These are phyloP conservation scores for Thymus quinquecostatus DNA, from an alignment of 257 asterid genomes.

Conservation along the genomic window DNA sequence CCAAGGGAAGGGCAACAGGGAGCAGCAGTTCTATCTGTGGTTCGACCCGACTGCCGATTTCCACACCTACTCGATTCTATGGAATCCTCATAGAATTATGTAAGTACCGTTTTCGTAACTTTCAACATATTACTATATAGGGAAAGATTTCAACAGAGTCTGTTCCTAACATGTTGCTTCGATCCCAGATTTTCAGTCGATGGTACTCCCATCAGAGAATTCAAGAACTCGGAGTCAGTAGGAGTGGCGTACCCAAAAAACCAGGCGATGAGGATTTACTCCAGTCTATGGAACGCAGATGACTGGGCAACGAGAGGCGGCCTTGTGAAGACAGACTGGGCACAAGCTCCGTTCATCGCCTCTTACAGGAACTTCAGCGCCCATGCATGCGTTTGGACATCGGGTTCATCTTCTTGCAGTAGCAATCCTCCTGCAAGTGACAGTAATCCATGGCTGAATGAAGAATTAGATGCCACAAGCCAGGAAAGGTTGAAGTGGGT, in stretches of 20 bases:
- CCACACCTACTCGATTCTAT: constrained; percentile 47
- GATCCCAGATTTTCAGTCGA: constrained; percentile 38
- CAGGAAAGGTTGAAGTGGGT: constrained; percentile 41
- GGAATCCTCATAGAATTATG: constrained; percentile 45
- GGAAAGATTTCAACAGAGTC: background rate
- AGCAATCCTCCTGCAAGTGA: constrained; percentile 1
- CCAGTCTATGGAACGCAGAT: constrained; percentile 45
- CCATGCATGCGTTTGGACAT: constrained; percentile 33
- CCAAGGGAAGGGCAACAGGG: constrained; percentile 42
- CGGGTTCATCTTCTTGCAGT: constrained; percentile 37
- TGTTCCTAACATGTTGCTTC: background rate
- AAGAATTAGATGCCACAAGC: constrained; percentile 35
- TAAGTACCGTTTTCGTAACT: constrained; percentile 4
- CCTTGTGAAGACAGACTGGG: constrained; percentile 44
- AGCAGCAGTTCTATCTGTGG: constrained; percentile 48
- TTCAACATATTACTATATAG: background rate
- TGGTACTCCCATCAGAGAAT: constrained; percentile 38
- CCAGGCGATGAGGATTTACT: constrained; percentile 43
- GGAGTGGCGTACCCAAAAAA: constrained; percentile 39
- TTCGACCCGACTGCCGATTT: constrained; percentile 45
- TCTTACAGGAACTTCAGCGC: constrained; percentile 39
- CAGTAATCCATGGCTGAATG: constrained; percentile 39
- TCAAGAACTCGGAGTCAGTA: constrained; percentile 30
- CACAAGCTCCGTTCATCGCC: constrained; percentile 42
- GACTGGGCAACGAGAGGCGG: constrained; percentile 52